Percentiles rank a stretch among this genome's conserved stretches.
phyloP scores from a whole-genome alignment of 257 asterid species.

The Solanum appendiculatum region DNA sequence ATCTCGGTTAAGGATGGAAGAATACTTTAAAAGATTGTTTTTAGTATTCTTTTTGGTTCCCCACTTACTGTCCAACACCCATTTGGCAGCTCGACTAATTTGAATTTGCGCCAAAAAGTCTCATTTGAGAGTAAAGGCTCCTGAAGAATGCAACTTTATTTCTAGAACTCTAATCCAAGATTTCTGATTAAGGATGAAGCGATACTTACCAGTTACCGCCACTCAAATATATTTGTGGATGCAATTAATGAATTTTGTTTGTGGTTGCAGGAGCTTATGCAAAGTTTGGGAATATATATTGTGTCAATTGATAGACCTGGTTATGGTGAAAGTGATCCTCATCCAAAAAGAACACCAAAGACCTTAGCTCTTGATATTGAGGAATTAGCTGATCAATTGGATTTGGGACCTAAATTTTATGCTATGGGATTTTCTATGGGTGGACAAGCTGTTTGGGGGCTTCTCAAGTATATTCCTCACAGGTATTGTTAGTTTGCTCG shows the following conservation, averaged over 20 bases:
- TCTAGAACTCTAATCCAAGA: not conserved
- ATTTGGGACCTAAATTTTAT: slow-evolving; percentile 63
- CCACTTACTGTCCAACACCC: not conserved
- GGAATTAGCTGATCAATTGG: slow-evolving; percentile 81
- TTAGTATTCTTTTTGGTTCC: not conserved
- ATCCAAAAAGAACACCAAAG: slow-evolving; percentile 45
- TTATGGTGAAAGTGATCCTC: slow-evolving; percentile 92
- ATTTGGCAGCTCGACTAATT: not conserved
- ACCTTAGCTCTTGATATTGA: slow-evolving; percentile 68
- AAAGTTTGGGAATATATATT: slow-evolving; percentile 54
- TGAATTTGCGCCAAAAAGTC: not conserved
- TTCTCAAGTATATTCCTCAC: slow-evolving; percentile 90
- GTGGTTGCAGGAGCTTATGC: slow-evolving; percentile 39
- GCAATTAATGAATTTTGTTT: not conserved
- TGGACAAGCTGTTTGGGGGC: slow-evolving; percentile 75
- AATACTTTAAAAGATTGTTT: not conserved
- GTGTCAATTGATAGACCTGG: slow-evolving; percentile 90
- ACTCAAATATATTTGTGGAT: not conserved
- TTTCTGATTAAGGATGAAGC: not conserved
- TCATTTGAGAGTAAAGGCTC: not conserved
- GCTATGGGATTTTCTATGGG: slow-evolving; percentile 80
- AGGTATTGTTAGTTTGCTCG: slow-evolving; percentile 23
- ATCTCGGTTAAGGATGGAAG: not conserved
- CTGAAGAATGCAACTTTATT: not conserved
- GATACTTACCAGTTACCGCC: not conserved